phyloP scores from a whole-genome alignment of 108 stramenopile species.

The Stephanodiscus triporus region DNA sequence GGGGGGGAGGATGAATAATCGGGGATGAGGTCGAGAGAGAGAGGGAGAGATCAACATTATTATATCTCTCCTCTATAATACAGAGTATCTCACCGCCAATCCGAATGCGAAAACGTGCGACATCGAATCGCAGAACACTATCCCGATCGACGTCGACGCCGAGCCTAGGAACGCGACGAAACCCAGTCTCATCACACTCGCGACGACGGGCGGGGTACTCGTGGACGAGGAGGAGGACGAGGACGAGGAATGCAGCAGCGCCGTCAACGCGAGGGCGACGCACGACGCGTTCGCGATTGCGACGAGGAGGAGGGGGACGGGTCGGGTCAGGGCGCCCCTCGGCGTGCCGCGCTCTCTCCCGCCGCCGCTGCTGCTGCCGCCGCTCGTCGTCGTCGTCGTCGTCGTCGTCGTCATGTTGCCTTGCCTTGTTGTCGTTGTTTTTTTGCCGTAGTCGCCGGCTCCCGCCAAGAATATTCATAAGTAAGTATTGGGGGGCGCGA shows the following conservation, averaged over 20 bases:
- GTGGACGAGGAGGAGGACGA: not conserved
- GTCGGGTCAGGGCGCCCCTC: constrained; percentile 12
- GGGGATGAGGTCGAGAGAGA: too few relatives aligned
- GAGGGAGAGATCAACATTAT: too few relatives aligned
- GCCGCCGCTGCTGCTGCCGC: not conserved
- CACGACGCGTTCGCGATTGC: constrained; percentile 7
- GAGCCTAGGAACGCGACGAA: constrained; percentile 30
- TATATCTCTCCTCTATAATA: too few relatives aligned
- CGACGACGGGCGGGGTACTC: not conserved
- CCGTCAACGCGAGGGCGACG: constrained; percentile 15
- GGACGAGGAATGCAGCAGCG: constrained; percentile 14
- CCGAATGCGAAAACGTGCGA: constrained; percentile 38
- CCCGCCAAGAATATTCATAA: not conserved
- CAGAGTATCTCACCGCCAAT: constrained; percentile 26
- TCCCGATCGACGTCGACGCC: constrained; percentile 27
- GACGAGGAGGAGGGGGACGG: constrained; percentile 18
- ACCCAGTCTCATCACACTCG: not conserved
- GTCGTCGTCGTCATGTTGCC: not conserved
- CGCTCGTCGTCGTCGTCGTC: not conserved
- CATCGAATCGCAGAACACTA: constrained; percentile 36
- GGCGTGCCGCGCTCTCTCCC: constrained; percentile 39
- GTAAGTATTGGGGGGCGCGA: too few relatives aligned
- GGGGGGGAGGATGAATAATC: not conserved
- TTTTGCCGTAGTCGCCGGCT: too few relatives aligned
- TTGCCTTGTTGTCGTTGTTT: too few relatives aligned